Evolutionary conservation across 2,329 filamentous ascomycete species (phyloP).

Genomic region (Cucurbitaria berberidis): DNA sequence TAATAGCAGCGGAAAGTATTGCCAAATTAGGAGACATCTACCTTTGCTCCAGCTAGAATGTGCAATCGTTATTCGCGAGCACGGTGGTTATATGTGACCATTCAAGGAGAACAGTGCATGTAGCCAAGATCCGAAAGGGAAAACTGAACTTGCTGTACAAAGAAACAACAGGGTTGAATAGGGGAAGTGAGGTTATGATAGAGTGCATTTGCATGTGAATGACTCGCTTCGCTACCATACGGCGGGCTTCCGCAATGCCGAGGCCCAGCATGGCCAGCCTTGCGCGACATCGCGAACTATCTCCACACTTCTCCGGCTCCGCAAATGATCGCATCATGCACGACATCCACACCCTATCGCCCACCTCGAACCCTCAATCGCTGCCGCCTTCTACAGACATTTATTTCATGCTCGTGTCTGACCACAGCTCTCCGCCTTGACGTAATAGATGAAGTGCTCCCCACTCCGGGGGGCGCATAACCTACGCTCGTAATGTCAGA

Average conservation of each 20-base stretch:
- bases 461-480: constrained; percentile 23
- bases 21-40: too few species aligned
- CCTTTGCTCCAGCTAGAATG: too few species aligned
- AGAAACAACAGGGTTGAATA: too few species aligned
- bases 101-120: too few species aligned
- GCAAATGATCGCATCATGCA: constrained; percentile 26
- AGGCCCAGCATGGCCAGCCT: neutral
- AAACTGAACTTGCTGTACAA: too few species aligned
- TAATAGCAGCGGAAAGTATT: too few species aligned
- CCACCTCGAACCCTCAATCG: neutral
- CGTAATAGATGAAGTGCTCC: constrained; percentile 19
- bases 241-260: neutral
- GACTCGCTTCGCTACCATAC: constrained; percentile 5
- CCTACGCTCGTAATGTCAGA: constrained; percentile 46
- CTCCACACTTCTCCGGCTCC: constrained; percentile 12
- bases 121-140: too few species aligned
- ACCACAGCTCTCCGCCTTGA: neutral
- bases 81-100: too few species aligned
- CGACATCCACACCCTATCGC: neutral
- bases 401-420: neutral
- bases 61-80: too few species aligned
- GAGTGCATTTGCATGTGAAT: constrained; percentile 7
- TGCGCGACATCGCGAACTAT: neutral
- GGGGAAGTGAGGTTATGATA: neutral
- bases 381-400: neutral